A percentile compares a stretch with the other conserved stretches of the same genome.
Conservation (phyloP, 768 basidiomycete species). For the Tricholoma hemisulphureum region DNA sequence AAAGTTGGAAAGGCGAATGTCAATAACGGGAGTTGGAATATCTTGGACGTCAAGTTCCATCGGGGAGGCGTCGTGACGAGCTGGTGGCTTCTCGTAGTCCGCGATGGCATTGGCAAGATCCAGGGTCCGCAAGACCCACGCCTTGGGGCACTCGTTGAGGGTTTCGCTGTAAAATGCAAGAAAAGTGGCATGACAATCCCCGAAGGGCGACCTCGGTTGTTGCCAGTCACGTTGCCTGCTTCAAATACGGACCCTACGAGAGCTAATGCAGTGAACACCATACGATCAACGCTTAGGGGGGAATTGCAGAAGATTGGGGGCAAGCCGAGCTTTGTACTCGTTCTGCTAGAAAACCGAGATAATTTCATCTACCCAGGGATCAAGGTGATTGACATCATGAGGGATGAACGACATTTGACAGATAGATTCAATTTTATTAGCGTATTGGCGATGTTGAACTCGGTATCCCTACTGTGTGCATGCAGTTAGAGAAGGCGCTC, state of each 20-base stretch:
- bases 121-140: slow-evolving; percentile 40
- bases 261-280: slow-evolving; percentile 34
- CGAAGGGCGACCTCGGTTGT: slow-evolving; percentile 29
- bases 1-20: slow-evolving; percentile 42
- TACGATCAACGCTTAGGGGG: slow-evolving; percentile 40
- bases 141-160: slow-evolving; percentile 44
- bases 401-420: background rate
- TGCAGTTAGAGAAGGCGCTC: slow-evolving; percentile 63
- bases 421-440: slow-evolving; percentile 23
- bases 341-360: slow-evolving; percentile 65
- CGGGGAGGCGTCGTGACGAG: slow-evolving; percentile 45
- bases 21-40: slow-evolving; percentile 73
- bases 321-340: slow-evolving; percentile 66
- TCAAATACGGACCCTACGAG: slow-evolving; percentile 31
- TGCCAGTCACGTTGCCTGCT: slow-evolving; percentile 32
- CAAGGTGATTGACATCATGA: slow-evolving; percentile 43
- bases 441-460: slow-evolving; percentile 68
- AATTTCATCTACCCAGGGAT: slow-evolving; percentile 80
- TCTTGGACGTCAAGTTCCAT: slow-evolving; percentile 69
- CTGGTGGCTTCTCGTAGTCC: slow-evolving; percentile 70
- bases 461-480: slow-evolving; percentile 76
- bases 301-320: slow-evolving; percentile 21
- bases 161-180: slow-evolving; percentile 55
- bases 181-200: slow-evolving; percentile 59
- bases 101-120: slow-evolving; percentile 44